Percentiles rank a stretch among this genome's conserved stretches.
Evolutionary conservation across 2,329 filamentous ascomycete species (phyloP).

Genomic region (Intubia oerlemansii): DNA sequence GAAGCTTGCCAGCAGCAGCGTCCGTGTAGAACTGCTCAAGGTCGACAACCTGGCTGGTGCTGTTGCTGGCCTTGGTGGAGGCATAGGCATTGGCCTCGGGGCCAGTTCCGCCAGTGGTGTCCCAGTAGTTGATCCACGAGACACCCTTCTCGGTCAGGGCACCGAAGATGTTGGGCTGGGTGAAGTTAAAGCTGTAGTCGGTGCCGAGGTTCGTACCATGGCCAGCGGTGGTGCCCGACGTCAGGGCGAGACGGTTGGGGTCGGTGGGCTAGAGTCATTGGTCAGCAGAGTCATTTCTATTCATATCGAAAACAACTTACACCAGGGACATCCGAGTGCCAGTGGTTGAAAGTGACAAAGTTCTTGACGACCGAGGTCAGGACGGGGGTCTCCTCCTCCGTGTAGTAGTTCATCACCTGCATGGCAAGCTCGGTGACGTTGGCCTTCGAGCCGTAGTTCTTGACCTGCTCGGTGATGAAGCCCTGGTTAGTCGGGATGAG

Average conservation of each 20-base stretch:
- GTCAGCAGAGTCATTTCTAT: neutral
- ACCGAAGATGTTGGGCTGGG: constrained; percentile 18
- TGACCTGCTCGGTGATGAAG: constrained; percentile 20
- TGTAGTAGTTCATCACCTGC: constrained; percentile 23
- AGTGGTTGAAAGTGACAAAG: constrained; percentile 22
- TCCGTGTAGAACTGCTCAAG: constrained; percentile 21
- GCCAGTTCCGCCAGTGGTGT: constrained; percentile 13
- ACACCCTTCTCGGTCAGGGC: constrained; percentile 17
- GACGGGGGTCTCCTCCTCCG: constrained; percentile 19
- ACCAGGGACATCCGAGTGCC: constrained; percentile 20
- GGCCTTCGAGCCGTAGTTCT: constrained; percentile 13
- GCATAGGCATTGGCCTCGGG: constrained; percentile 22
- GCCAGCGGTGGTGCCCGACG: constrained; percentile 12
- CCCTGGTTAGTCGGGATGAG: constrained; percentile 10
- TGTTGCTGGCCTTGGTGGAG: constrained; percentile 17
- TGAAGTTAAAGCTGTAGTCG: constrained; percentile 11
- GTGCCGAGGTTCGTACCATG: constrained; percentile 12
- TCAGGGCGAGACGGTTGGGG: constrained; percentile 17
- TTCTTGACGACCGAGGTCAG: constrained; percentile 19
- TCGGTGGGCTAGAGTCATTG: constrained; percentile 17
- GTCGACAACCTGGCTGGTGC: constrained; percentile 11
- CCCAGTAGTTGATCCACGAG: constrained; percentile 23
- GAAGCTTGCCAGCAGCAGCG: constrained; percentile 20
- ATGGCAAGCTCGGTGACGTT: constrained; percentile 13
- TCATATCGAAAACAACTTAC: constrained; percentile 11